Evolutionary conservation across 139 green algal species (phyloP).

Genomic region (Choricystis sp.): DNA sequence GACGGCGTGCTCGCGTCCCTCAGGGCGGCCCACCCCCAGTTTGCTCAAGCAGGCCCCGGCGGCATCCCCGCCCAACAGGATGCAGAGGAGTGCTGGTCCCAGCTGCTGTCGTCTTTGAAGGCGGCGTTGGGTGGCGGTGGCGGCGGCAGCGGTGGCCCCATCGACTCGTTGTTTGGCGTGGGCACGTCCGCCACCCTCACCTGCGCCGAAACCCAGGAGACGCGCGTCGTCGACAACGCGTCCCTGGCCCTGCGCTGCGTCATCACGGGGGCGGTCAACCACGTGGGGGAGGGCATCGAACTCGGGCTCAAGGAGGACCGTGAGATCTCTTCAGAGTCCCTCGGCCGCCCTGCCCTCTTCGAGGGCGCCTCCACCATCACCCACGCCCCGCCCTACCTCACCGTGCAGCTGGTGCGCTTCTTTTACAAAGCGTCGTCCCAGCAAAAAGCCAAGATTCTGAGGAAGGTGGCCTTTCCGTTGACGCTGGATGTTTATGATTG

Average conservation of each 20-base stretch:
- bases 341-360: slow-evolving; percentile 52
- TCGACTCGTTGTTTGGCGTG: slow-evolving; percentile 76
- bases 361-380: slow-evolving; percentile 44
- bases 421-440: slow-evolving; percentile 79
- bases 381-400: slow-evolving; percentile 65
- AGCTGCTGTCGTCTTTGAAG: slow-evolving; percentile 61
- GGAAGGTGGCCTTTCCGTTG: slow-evolving; percentile 71
- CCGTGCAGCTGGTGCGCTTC: slow-evolving; percentile 83
- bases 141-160: not conserved
- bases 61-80: slow-evolving; percentile 69
- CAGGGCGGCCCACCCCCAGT: slow-evolving; percentile 78
- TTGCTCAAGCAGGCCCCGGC: slow-evolving; percentile 49
- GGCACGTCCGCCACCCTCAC: slow-evolving; percentile 47
- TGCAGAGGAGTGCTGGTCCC: slow-evolving; percentile 93
- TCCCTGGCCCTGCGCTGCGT: slow-evolving; percentile 76
- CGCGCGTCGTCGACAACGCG: slow-evolving; percentile 20
- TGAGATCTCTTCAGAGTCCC: slow-evolving; percentile 48
- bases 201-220: slow-evolving; percentile 65
- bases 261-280: slow-evolving; percentile 79
- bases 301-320: slow-evolving; percentile 73
- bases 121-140: slow-evolving; percentile 23
- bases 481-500: slow-evolving; percentile 89
- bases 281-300: slow-evolving; percentile 66
- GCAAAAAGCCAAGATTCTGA: slow-evolving; percentile 95
- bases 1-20: slow-evolving; percentile 68